These are phyloP conservation scores for Cocos nucifera DNA, from an alignment of 176 grass and related monocot species.

Conservation along the genomic window DNA sequence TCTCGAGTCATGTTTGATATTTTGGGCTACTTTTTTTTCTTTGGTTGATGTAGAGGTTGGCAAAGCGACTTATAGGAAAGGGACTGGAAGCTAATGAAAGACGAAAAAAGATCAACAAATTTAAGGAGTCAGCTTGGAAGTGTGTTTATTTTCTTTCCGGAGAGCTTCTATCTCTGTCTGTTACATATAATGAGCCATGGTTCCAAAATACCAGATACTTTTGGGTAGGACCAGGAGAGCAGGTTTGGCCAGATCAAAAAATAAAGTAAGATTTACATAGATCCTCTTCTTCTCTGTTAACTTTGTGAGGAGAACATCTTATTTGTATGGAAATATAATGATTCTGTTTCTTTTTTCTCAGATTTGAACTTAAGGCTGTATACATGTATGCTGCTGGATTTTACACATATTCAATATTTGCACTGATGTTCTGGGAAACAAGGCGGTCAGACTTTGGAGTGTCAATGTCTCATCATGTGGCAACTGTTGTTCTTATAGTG, in stretches of 20 bases:
- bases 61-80: slow-evolving; percentile 34
- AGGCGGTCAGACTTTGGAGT: slow-evolving; percentile 13
- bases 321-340: background rate
- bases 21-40: slow-evolving; percentile 4
- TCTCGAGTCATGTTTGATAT: slow-evolving; percentile 4
- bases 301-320: too few relatives aligned
- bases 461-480: slow-evolving; percentile 20
- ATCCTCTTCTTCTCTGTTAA: too few relatives aligned
- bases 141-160: slow-evolving; percentile 35
- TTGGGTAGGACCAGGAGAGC: slow-evolving; percentile 20
- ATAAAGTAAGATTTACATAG: slow-evolving; percentile 9
- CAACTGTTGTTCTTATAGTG: slow-evolving; percentile 6
- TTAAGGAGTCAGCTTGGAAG: slow-evolving; percentile 89
- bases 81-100: slow-evolving; percentile 20
- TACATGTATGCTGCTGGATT: slow-evolving; percentile 24
- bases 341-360: background rate
- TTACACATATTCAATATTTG: slow-evolving; percentile 21
- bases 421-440: slow-evolving; percentile 19
- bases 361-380: slow-evolving; percentile 15
- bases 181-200: slow-evolving; percentile 3
- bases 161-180: slow-evolving; percentile 5
- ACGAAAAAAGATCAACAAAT: slow-evolving; percentile 57
- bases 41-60: slow-evolving; percentile 32
- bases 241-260: slow-evolving; percentile 22
- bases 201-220: slow-evolving; percentile 3